Evolutionary conservation across 1,284 basidiomycete genomes (phyloP), one percentile per base, ranked within the genome.

Genomic region (Fistulinella cinereoalba): DNA sequence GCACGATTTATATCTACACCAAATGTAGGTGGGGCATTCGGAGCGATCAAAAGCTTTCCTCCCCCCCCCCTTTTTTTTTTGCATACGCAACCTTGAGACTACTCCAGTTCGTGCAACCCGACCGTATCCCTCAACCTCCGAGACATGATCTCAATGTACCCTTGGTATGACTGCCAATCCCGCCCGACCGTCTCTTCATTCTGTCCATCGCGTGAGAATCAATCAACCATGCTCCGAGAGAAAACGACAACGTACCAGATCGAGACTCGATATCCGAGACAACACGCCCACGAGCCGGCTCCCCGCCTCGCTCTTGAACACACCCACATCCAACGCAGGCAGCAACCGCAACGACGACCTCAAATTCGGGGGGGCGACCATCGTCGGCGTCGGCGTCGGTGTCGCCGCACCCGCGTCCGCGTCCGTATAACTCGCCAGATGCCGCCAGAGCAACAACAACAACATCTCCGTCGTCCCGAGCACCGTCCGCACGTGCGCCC

Each of bases 371-470:
- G 55, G 47, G 8, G 53, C 43, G 12, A 48, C 43, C 11, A 36
- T 45, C 4, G 57, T 60, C 41, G 61, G 67, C 56, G 68, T 68
- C 53, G 62, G n/a, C n/a, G n/a, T n/a, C n/a, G n/a, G n/a, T n/a
- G n/a, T n/a, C n/a, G n/a, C n/a, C n/a, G n/a, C n/a, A n/a, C n/a
- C 56, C 47, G 65, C 64, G 38, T 62, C 69, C 45, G 61, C 71
- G n/a, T 73, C 62, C 13, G 73, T 62, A 56, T 84, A 88, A 54
- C 79, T 79, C 16, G 81, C 75, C 31, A 95, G 63, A 63, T 97
- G 94, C 27, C 92, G 77, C 85, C 91, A 95, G 11, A 93, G 73
- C 22, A 97, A 73, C 6, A 97, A 74, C 7, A 97, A 72, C 7
- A 92, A 68, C 73, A 94, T 88, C 68, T 97, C 93, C 40, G 86